Percentiles rank a stretch among this genome's conserved stretches.
phyloP scores from a whole-genome alignment of 331 rosid species.

The Quercus tomentella region DNA sequence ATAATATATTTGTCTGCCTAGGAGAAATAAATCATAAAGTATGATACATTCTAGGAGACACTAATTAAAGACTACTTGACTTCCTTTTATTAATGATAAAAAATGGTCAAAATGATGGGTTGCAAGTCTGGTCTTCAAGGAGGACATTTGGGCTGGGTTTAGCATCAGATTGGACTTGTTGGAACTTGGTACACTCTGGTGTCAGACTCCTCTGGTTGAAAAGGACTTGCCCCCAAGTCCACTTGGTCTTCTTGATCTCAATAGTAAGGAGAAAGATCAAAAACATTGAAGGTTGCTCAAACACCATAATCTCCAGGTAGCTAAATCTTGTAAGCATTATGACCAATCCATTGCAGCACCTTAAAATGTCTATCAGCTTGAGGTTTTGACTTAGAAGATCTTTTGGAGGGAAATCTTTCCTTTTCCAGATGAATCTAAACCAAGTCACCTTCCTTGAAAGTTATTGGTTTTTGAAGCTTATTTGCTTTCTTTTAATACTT shows the following conservation, averaged over 20 bases:
- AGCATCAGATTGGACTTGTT: background rate
- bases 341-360: background rate
- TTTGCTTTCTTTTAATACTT: background rate
- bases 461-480: background rate
- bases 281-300: background rate
- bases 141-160: background rate
- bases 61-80: too few species aligned
- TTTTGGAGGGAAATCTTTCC: background rate
- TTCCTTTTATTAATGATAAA: too few species aligned
- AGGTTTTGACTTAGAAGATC: background rate
- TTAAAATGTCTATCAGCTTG: background rate
- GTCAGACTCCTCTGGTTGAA: background rate
- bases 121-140: too few species aligned
- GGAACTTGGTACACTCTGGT: background rate
- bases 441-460: background rate
- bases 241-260: background rate
- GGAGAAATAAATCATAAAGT: too few species aligned
- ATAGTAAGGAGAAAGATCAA: background rate
- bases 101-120: too few species aligned
- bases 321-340: background rate
- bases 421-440: background rate
- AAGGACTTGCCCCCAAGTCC: background rate
- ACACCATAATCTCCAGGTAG: background rate
- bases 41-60: too few species aligned
- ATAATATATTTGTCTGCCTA: too few species aligned